Percentiles rank a stretch among this genome's conserved stretches.
Evolutionary conservation across 306 rosid species (phyloP).

Genomic region (Fragaria nilgerrensis): DNA sequence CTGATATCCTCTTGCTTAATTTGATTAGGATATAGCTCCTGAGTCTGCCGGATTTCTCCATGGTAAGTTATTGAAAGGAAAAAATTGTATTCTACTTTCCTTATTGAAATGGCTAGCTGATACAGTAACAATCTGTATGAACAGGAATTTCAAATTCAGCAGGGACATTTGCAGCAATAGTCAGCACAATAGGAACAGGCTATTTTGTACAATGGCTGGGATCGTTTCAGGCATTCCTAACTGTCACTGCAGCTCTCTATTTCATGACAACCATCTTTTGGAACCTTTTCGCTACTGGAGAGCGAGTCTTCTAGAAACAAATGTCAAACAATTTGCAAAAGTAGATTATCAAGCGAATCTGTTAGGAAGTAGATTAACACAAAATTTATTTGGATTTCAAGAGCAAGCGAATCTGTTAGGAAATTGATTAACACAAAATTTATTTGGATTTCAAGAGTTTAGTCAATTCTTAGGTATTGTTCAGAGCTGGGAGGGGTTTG

Average conservation of each 20-base stretch:
- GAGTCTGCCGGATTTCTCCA: constrained; percentile 87
- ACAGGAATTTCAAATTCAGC: constrained; percentile 83
- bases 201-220: constrained; percentile 91
- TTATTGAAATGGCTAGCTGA: not conserved
- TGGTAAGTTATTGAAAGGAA: constrained; percentile 41
- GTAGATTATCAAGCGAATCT: not conserved
- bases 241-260: constrained; percentile 71
- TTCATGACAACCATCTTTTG: constrained; percentile 66
- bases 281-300: constrained; percentile 80
- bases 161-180: constrained; percentile 87
- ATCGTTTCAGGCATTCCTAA: constrained; percentile 83
- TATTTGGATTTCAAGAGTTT: not conserved
- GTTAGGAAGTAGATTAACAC: not conserved
- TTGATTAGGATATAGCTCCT: constrained; percentile 88
- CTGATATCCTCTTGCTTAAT: constrained; percentile 17
- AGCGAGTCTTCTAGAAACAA: constrained; percentile 57
- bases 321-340: not conserved
- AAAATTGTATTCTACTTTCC: not conserved
- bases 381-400: not conserved
- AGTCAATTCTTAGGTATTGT: not conserved
- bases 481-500: not conserved
- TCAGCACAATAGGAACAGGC: constrained; percentile 96
- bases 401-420: not conserved
- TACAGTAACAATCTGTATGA: not conserved
- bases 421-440: not conserved